These are phyloP conservation scores for Sugiyamaella smithiae DNA, from an alignment of 805 yeast genomes.

Conservation along the genomic window DNA sequence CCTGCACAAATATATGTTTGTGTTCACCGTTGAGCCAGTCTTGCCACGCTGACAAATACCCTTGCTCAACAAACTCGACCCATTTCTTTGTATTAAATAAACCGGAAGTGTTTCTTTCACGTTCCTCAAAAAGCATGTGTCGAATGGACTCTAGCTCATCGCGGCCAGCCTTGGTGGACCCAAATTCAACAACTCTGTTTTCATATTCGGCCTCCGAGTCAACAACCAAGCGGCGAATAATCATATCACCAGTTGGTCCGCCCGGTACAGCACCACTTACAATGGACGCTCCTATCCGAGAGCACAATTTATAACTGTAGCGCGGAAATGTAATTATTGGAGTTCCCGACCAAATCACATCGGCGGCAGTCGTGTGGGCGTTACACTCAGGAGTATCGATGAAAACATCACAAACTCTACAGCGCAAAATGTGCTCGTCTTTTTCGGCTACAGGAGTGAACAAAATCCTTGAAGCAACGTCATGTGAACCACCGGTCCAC, in stretches of 20 bases:
- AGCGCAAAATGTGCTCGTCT: conserved; percentile 31
- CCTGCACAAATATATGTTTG: conserved; percentile 16
- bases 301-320: conserved; percentile 32
- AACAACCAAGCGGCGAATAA: conserved; percentile 23
- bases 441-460: conserved; percentile 36
- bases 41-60: conserved; percentile 29
- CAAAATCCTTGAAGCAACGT: conserved; percentile 27
- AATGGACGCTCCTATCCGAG: conserved; percentile 33
- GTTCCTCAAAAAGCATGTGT: conserved; percentile 21
- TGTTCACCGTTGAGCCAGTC: conserved; percentile 28
- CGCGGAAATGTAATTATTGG: conserved; percentile 34
- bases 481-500: conserved; percentile 27
- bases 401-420: conserved; percentile 33
- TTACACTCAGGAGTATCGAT: conserved; percentile 37
- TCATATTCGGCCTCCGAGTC: conserved; percentile 29
- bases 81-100: conserved; percentile 31
- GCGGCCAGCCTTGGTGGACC: conserved; percentile 13
- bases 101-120: conserved; percentile 18
- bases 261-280: conserved; percentile 24
- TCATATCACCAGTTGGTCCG: conserved; percentile 9
- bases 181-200: conserved; percentile 26
- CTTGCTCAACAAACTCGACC: conserved; percentile 29
- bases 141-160: conserved; percentile 24
- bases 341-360: conserved; percentile 35
- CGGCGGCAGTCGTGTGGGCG: conserved; percentile 38